Conservation (phyloP, 2,329 filamentous ascomycete species). For the Drechslerella stenobrocha region DNA sequence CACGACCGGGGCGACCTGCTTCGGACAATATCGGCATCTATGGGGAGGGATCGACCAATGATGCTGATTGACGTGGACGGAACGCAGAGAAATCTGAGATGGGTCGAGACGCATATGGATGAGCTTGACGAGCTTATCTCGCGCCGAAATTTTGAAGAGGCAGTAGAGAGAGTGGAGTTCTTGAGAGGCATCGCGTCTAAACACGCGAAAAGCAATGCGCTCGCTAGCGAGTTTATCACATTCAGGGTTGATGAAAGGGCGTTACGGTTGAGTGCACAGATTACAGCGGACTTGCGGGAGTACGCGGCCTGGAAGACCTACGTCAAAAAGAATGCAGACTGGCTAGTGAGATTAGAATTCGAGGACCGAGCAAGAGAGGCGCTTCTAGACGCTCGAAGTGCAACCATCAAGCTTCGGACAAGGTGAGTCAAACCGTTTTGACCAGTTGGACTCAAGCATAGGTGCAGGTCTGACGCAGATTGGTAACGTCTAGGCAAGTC, state of each 20-base stretch:
- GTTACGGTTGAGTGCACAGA: conserved; percentile 71
- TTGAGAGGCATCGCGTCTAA: conserved; percentile 76
- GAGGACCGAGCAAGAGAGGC: conserved; percentile 86
- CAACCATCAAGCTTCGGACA: conserved; percentile 76
- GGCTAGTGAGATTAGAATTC: conserved; percentile 83
- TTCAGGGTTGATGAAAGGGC: conserved; percentile 88
- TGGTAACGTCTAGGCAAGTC: conserved; percentile 69
- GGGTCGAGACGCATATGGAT: conserved; percentile 93
- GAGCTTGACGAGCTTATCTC: conserved; percentile 95
- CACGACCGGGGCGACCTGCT: conserved; percentile 78
- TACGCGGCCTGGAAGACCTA: conserved; percentile 75
- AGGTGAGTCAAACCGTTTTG: conserved; percentile 62
- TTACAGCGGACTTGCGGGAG: conserved; percentile 76
- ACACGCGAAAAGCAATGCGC: conserved; percentile 74
- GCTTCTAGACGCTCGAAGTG: conserved; percentile 77
- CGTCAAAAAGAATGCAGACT: conserved; percentile 78
- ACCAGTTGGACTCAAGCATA: conserved; percentile 1
- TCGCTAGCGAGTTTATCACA: conserved; percentile 88
- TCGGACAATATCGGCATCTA: conserved; percentile 70
- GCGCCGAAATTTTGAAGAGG: conserved; percentile 81
- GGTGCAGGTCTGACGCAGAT: conserved; percentile 25
- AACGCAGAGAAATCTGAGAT: conserved; percentile 91
- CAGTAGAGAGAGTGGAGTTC: conserved; percentile 81
- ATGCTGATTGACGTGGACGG: conserved; percentile 95
- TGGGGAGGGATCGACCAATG: conserved; percentile 68